A percentile compares a stretch with the other conserved stretches of the same genome.
Evolutionary conservation across 139 green algal genomes (phyloP).

Genomic region (Volvox africanus): DNA sequence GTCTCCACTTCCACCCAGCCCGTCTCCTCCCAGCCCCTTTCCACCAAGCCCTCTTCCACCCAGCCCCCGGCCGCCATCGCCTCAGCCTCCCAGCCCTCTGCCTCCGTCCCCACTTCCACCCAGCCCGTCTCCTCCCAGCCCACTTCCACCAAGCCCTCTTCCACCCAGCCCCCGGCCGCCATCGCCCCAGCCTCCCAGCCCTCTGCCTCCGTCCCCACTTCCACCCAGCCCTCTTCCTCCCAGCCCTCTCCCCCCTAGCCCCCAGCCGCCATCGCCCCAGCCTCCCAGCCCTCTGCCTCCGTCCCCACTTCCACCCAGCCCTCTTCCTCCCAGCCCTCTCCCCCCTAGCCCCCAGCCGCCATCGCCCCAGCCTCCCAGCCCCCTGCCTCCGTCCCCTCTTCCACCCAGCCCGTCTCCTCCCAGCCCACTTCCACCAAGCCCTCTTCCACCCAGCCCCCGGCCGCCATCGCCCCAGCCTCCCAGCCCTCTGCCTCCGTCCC

Average conservation of each 20-base stretch:
- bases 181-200: too few species aligned
- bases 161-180: conserved; percentile 4
- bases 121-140: not conserved
- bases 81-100: too few species aligned
- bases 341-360: not conserved
- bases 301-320: not conserved
- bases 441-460: not conserved
- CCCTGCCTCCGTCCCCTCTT: not conserved
- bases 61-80: too few species aligned
- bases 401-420: not conserved
- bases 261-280: not conserved
- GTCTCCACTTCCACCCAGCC: too few species aligned
- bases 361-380: not conserved
- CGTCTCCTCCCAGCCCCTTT: too few species aligned
- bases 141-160: not conserved
- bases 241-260: not conserved
- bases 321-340: not conserved
- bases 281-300: not conserved
- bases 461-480: not conserved
- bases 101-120: not conserved
- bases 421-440: not conserved
- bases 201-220: too few species aligned
- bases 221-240: not conserved
- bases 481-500: not conserved
- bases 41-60: too few species aligned